phyloP scores from a whole-genome alignment of 2,329 filamentous ascomycete species.

The Colletotrichum gloeosporioides region DNA sequence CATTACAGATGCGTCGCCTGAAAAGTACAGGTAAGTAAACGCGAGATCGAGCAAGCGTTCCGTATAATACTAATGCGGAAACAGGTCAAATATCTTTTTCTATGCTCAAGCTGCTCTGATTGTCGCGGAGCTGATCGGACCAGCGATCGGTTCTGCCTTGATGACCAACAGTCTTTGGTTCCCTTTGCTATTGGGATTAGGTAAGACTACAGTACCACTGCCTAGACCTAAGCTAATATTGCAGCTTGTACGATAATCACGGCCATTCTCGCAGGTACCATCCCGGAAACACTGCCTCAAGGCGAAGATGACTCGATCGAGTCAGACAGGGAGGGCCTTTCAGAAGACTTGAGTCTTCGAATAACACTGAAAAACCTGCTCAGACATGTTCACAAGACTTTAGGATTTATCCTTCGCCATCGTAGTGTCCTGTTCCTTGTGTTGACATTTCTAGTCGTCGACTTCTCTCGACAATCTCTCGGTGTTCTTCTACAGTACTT shows the following conservation, averaged over 20 bases:
- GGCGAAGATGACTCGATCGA: not conserved
- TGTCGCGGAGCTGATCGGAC: not conserved
- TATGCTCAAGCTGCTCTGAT: not conserved
- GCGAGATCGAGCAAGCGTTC: not conserved
- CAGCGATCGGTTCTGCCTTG: not conserved
- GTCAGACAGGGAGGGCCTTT: not conserved
- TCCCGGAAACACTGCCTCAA: not conserved
- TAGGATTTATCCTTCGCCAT: not conserved
- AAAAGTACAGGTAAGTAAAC: not conserved
- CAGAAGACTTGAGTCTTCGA: not conserved
- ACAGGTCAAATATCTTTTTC: not conserved
- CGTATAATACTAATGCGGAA: not conserved
- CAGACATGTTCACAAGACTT: not conserved
- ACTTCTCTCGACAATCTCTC: not conserved
- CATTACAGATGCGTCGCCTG: not conserved
- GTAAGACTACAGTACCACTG: not conserved
- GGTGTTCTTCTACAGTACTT: not conserved
- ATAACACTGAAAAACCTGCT: not conserved
- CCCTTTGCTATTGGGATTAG: not conserved
- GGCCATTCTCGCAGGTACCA: not conserved
- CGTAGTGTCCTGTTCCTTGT: not conserved
- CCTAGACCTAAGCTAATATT: rapidly evolving
- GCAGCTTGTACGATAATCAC: not conserved
- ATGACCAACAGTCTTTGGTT: not conserved
- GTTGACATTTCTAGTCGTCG: not conserved